Conservation (phyloP, 768 basidiomycete species). For the Russula ochroleuca region DNA sequence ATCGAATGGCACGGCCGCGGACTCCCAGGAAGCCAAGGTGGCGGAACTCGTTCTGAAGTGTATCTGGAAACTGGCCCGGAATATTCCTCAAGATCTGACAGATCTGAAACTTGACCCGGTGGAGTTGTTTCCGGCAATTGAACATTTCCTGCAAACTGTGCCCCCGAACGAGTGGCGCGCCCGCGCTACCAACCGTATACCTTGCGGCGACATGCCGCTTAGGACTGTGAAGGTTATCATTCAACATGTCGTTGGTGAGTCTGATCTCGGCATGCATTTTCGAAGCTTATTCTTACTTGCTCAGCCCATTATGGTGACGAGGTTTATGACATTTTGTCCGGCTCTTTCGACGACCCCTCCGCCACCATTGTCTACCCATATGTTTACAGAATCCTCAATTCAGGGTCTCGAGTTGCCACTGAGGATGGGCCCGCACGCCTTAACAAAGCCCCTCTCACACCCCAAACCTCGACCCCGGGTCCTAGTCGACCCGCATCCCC, state of each 20-base stretch:
- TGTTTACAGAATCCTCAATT: slow-evolving; percentile 86
- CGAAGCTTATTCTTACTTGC: slow-evolving; percentile 25
- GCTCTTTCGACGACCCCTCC: slow-evolving; percentile 92
- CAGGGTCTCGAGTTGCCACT: slow-evolving; percentile 43
- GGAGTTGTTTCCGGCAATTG: slow-evolving; percentile 86
- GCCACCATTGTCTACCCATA: slow-evolving; percentile 97
- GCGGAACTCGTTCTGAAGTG: slow-evolving; percentile 94
- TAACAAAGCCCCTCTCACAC: slow-evolving; percentile 36
- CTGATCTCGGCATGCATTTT: not conserved
- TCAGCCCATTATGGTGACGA: slow-evolving; percentile 81
- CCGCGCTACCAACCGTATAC: slow-evolving; percentile 83
- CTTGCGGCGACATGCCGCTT: slow-evolving; percentile 96
- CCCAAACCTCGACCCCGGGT: slow-evolving; percentile 51
- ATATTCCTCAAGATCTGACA: slow-evolving; percentile 86
- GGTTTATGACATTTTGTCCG: slow-evolving; percentile 85
- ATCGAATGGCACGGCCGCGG: slow-evolving; percentile 58
- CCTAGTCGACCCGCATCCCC: slow-evolving; percentile 72
- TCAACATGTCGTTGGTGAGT: slow-evolving; percentile 92
- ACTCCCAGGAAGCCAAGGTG: slow-evolving; percentile 81
- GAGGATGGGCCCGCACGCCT: slow-evolving; percentile 36
- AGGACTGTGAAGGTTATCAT: slow-evolving; percentile 98
- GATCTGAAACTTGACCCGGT: slow-evolving; percentile 78
- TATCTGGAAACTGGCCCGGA: slow-evolving; percentile 95
- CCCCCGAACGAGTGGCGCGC: slow-evolving; percentile 96
- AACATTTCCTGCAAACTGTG: slow-evolving; percentile 88